These are phyloP conservation scores for Chionographis japonica DNA, from an alignment of 106 monocot genomes.

Conservation along the genomic window DNA sequence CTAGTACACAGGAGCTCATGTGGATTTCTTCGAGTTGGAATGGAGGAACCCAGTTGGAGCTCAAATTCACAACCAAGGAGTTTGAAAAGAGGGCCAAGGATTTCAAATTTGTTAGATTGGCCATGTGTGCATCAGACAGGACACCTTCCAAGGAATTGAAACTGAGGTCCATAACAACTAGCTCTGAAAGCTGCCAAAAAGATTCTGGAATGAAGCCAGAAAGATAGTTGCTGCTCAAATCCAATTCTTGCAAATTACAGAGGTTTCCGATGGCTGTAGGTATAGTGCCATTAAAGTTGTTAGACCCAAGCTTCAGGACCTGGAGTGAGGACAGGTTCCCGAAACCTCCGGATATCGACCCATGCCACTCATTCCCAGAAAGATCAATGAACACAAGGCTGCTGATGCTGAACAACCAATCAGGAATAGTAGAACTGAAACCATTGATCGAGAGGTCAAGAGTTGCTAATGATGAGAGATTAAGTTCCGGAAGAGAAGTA, in stretches of 20 bases:
- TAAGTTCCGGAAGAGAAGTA: background rate
- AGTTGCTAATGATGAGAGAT: constrained; percentile 19
- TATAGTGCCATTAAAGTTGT: too few relatives aligned
- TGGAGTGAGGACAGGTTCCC: constrained; percentile 10
- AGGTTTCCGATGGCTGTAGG: too few relatives aligned
- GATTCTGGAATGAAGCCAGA: constrained; percentile 12
- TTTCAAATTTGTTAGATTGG: constrained; percentile 1
- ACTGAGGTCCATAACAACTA: background rate
- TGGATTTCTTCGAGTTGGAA: background rate
- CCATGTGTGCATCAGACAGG: constrained; percentile 17
- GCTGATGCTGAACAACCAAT: constrained; percentile 17
- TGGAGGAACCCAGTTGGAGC: constrained; percentile 21
- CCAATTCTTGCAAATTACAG: constrained; percentile 13
- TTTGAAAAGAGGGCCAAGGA: background rate
- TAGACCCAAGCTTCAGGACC: too few relatives aligned
- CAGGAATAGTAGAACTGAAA: constrained; percentile 7
- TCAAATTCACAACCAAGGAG: constrained; percentile 1
- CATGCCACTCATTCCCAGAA: background rate
- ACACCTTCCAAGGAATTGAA: constrained; percentile 9
- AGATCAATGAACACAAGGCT: constrained; percentile 4
- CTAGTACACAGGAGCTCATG: background rate
- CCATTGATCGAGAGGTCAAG: constrained; percentile 17
- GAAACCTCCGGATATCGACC: background rate
- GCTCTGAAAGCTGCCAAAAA: constrained; percentile 9
- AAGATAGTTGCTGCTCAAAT: too few relatives aligned